Evolutionary conservation across 768 basidiomycete genomes (phyloP).

Genomic region (Phylloporus rhodoxanthus): DNA sequence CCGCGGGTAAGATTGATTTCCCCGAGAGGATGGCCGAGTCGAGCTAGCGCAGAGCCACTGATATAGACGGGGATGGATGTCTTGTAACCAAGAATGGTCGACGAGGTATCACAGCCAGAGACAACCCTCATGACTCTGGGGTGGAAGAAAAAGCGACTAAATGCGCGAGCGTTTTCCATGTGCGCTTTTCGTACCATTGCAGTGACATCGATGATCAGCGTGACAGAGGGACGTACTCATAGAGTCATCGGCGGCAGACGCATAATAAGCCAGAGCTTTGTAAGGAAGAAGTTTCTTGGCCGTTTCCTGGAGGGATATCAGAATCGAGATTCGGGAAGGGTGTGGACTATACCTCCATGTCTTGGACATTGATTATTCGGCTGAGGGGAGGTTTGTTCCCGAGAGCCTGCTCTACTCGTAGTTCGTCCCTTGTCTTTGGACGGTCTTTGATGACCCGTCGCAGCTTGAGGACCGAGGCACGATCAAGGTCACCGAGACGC

Average conservation of each 20-base stretch:
- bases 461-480: slow-evolving; percentile 37
- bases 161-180: slow-evolving; percentile 72
- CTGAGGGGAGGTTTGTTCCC: slow-evolving; percentile 57
- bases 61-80: slow-evolving; percentile 79
- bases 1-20: slow-evolving; percentile 79
- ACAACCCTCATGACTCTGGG: slow-evolving; percentile 74
- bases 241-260: slow-evolving; percentile 82
- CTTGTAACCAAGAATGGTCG: slow-evolving; percentile 64
- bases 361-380: slow-evolving; percentile 67
- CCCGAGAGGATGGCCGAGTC: slow-evolving; percentile 83
- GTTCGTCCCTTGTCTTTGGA: slow-evolving; percentile 60
- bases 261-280: slow-evolving; percentile 79
- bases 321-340: neutral
- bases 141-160: slow-evolving; percentile 79
- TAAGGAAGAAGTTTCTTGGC: slow-evolving; percentile 67
- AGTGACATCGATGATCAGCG: slow-evolving; percentile 13
- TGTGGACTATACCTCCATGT: slow-evolving; percentile 62
- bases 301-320: slow-evolving; percentile 42
- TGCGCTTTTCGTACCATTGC: slow-evolving; percentile 38
- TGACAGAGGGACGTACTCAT: slow-evolving; percentile 46
- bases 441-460: slow-evolving; percentile 35
- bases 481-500: slow-evolving; percentile 63
- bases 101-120: slow-evolving; percentile 60
- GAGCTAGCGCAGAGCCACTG: slow-evolving; percentile 77
- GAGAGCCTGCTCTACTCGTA: slow-evolving; percentile 58